These are phyloP conservation scores for Lepidium campestre DNA, from an alignment of 441 rosid genomes.

Conservation along the genomic window DNA sequence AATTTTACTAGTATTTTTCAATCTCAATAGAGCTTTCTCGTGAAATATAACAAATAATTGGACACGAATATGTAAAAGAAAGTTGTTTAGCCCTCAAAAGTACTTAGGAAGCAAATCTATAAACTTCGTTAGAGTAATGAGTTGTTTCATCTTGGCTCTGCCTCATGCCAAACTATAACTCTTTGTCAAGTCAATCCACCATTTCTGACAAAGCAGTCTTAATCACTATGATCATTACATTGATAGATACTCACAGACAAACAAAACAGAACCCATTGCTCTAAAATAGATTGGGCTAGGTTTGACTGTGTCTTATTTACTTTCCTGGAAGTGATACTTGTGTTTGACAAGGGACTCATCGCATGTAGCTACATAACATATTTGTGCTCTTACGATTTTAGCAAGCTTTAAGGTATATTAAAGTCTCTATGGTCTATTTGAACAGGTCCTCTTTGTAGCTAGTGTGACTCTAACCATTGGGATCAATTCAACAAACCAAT, in stretches of 20 bases:
- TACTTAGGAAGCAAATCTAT: not conserved
- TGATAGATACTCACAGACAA: not conserved
- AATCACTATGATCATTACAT: not conserved
- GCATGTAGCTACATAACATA: slow-evolving; percentile 58
- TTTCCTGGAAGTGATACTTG: slow-evolving; percentile 68
- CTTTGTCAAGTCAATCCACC: not conserved
- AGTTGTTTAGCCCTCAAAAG: not conserved
- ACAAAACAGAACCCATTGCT: not conserved
- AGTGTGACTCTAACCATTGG: slow-evolving; percentile 94
- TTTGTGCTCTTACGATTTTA: not conserved
- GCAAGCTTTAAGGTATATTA: not conserved
- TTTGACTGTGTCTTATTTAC: slow-evolving; percentile 87
- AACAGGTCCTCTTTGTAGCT: slow-evolving; percentile 76
- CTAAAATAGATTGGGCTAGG: slow-evolving; percentile 86
- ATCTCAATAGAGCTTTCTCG: not conserved
- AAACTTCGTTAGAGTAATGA: not conserved
- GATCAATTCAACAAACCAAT: slow-evolving; percentile 76
- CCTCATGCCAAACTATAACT: not conserved
- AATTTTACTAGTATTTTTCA: not conserved
- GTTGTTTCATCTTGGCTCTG: slow-evolving; percentile 4
- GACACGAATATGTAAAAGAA: not conserved
- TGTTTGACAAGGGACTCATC: slow-evolving; percentile 88
- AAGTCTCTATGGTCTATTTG: slow-evolving; percentile 10
- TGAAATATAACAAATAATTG: not conserved
- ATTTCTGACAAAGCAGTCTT: not conserved